phyloP scores from a whole-genome alignment of 2,329 filamentous ascomycete genomes.

The Diaporthe sp. region DNA sequence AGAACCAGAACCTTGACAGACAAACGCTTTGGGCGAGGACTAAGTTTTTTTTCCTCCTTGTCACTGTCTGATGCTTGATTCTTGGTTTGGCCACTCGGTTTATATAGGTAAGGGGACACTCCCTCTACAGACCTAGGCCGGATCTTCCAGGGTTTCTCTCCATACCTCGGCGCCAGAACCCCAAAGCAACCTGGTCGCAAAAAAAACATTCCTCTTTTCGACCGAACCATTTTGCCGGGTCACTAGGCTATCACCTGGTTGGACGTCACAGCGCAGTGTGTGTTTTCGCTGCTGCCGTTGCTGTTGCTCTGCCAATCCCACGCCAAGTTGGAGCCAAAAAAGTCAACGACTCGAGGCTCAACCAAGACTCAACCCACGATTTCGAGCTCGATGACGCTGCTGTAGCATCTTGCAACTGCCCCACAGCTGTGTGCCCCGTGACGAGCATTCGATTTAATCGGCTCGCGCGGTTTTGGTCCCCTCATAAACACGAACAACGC shows the following conservation, averaged over 20 bases:
- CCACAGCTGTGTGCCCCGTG: conserved; percentile 7
- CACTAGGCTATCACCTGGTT: background rate
- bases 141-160: background rate
- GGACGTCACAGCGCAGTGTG: conserved; percentile 13
- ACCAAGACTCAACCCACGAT: conserved; percentile 13
- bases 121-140: background rate
- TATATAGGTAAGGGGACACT: conserved; percentile 23
- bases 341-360: conserved; percentile 2
- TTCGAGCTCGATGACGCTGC: conserved; percentile 12
- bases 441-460: background rate
- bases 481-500: background rate
- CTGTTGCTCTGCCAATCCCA: conserved; percentile 18
- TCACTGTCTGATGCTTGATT: background rate
- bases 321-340: background rate
- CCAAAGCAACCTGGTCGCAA: conserved; percentile 17
- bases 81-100: conserved; percentile 9
- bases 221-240: background rate
- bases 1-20: conserved; percentile 30
- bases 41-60: conserved; percentile 12
- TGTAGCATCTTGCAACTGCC: conserved; percentile 12
- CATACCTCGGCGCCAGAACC: conserved; percentile 3
- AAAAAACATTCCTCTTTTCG: background rate
- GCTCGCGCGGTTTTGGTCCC: background rate
- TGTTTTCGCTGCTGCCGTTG: background rate
- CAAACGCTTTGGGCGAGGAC: conserved; percentile 20